Base-by-base conservation (phyloP, 2,329 filamentous ascomycete species). In the Ophiosphaerella narmari region DNA sequence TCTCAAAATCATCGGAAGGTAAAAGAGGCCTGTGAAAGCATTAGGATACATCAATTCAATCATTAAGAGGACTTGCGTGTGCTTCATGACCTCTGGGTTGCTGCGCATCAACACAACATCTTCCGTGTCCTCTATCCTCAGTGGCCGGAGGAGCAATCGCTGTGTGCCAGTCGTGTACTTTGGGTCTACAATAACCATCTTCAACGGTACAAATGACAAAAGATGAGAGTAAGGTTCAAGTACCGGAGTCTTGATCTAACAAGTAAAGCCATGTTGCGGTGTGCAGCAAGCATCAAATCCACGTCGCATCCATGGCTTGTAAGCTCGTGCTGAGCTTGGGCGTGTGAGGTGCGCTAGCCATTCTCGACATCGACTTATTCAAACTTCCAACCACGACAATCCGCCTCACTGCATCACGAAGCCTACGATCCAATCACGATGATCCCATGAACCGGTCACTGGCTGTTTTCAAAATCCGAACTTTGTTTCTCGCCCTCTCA, bases 11-110 rank as follows among this genome's bases (percentile, higher is more conserved):
- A 43, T 78, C 70, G 5, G 79, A 80, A 1, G 81, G 73, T n/a
- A 84, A 65, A 29, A 74, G 77, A 9, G 45, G 61, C 52, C 69
- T 86, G 80, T 7, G 73, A 58, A 48, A 7, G 29, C 31, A 26
- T 65, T 24, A 65, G 55, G 34, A 5, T 38, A 38, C 18, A 9
- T 24, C 14, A 6, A 29, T 32, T 18, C 9, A 16, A 23, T 21
- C 14, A 14, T 7, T 2, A 35, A 11, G 5, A 14, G 2, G 7
- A 56, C 49, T 77, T 78, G 55, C 45, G 85, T 85, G 77, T 80
- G 86, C 46, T 69, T 68, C 86, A 89, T 89, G 39, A 86, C 82
- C 57, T 86, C 83, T 4, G 79, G 77, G 63, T 86, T 77, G 12
- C 74, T 75, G 21, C 86, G 82, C 45, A 89, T 73, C 18, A 71